Conservation (phyloP, 1,284 basidiomycete species). For the Vanrija sp. region DNA sequence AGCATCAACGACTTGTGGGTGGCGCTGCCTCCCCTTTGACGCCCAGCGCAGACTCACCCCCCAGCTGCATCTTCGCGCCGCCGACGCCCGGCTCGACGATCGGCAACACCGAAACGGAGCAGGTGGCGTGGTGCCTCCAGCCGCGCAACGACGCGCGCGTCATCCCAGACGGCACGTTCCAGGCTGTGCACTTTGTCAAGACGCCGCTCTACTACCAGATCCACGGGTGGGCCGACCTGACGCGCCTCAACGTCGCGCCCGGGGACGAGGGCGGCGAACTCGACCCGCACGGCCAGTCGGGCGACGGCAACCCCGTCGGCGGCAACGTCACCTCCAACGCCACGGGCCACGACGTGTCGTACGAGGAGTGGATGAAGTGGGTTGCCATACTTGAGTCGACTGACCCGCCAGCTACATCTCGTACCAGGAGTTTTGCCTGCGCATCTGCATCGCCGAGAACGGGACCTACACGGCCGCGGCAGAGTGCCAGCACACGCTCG, state of each 20-base stretch:
- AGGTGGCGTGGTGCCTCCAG: slow-evolving; percentile 58
- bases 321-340: slow-evolving; percentile 55
- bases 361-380: slow-evolving; percentile 55
- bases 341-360: slow-evolving; percentile 51
- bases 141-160: slow-evolving; percentile 54
- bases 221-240: slow-evolving; percentile 50
- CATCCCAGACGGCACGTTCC: slow-evolving; percentile 53
- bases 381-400: slow-evolving; percentile 9
- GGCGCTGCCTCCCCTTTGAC: too few relatives aligned
- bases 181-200: slow-evolving; percentile 53
- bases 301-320: slow-evolving; percentile 54
- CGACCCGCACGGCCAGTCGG: slow-evolving; percentile 52
- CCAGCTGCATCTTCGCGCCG: slow-evolving; percentile 53
- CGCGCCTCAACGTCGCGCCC: slow-evolving; percentile 48
- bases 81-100: slow-evolving; percentile 48
- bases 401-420: slow-evolving; percentile 43
- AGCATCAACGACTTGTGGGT: slow-evolving; percentile 46
- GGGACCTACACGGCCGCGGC: slow-evolving; percentile 39
- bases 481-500: slow-evolving; percentile 47
- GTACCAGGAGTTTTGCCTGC: slow-evolving; percentile 48
- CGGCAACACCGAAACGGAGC: slow-evolving; percentile 54
- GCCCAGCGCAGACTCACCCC: not conserved
- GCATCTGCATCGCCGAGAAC: slow-evolving; percentile 49
- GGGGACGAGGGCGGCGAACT: slow-evolving; percentile 53
- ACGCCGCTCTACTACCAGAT: slow-evolving; percentile 55